These are phyloP conservation scores for Clavariopsis aquatica DNA, from an alignment of 495 filamentous ascomycete genomes.

Conservation along the genomic window DNA sequence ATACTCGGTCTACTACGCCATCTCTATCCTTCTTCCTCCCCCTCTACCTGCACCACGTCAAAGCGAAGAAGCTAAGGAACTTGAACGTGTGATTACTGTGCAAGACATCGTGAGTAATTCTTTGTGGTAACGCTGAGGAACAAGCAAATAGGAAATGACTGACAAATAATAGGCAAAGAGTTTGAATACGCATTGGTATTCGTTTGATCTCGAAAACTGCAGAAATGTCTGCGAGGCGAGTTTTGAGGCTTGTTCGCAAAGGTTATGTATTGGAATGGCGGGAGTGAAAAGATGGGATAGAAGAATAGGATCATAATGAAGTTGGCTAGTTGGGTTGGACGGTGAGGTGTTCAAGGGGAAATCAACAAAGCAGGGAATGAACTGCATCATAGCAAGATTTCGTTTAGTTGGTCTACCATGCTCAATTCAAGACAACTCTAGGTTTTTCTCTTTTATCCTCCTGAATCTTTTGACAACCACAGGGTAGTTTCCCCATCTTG, in stretches of 20 bases:
- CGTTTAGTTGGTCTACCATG: too few species aligned
- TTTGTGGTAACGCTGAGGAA: too few species aligned
- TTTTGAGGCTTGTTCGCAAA: not conserved
- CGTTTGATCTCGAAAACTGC: not conserved
- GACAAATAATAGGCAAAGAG: not conserved
- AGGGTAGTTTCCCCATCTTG: too few species aligned
- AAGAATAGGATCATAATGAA: not conserved
- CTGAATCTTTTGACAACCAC: too few species aligned
- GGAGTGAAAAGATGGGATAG: constrained; percentile 7
- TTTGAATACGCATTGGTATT: constrained; percentile 8
- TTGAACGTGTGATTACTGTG: not conserved
- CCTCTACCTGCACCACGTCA: not conserved
- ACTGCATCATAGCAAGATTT: too few species aligned
- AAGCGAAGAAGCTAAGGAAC: not conserved
- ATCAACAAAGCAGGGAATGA: too few species aligned
- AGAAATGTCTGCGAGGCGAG: constrained; percentile 6
- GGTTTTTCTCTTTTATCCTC: too few species aligned
- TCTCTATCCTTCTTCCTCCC: not conserved
- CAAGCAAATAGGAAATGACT: not conserved
- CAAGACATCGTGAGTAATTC: constrained; percentile 9
- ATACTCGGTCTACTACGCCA: not conserved
- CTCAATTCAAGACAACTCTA: too few species aligned
- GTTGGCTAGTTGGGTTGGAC: too few species aligned
- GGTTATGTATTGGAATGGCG: not conserved
- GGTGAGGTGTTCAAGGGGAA: too few species aligned